Evolutionary conservation across 2,329 filamentous ascomycete genomes (phyloP).

Genomic region (Drechslerella dactyloides): DNA sequence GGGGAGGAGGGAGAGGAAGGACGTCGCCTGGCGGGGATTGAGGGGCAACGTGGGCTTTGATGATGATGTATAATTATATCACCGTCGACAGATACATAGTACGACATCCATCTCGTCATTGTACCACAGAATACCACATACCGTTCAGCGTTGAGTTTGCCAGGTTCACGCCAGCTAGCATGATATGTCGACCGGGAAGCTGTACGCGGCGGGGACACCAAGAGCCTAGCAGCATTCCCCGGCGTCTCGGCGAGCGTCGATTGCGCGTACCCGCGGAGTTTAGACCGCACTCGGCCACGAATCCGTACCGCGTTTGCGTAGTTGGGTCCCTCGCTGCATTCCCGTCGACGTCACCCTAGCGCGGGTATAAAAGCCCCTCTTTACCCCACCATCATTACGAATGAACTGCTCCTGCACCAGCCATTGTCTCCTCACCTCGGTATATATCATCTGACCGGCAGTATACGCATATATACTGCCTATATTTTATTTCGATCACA

Average conservation of each 20-base stretch:
- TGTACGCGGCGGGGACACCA: neutral
- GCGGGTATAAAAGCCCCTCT: slow-evolving; percentile 35
- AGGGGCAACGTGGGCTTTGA: slow-evolving; percentile 42
- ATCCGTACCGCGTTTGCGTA: neutral
- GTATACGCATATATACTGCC: too few species aligned
- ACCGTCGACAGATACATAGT: too few species aligned
- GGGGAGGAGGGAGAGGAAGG: slow-evolving; percentile 11
- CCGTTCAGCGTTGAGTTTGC: neutral
- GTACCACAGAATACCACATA: neutral
- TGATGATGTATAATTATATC: slow-evolving; percentile 9
- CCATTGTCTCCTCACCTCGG: too few species aligned
- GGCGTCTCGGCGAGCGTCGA: neutral
- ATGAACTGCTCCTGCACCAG: too few species aligned
- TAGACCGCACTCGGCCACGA: neutral
- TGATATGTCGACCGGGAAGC: neutral
- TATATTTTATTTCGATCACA: too few species aligned
- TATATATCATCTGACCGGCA: too few species aligned
- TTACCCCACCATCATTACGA: slow-evolving; percentile 31
- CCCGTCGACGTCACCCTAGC: slow-evolving; percentile 32
- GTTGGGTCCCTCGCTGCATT: neutral
- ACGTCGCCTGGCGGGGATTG: slow-evolving; percentile 34
- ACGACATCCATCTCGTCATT: neutral
- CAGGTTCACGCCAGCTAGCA: neutral
- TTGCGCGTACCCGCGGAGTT: slow-evolving; percentile 1
- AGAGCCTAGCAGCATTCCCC: neutral